These are phyloP conservation scores for Boletus huronensis DNA, from an alignment of 768 basidiomycete genomes.

Conservation along the genomic window DNA sequence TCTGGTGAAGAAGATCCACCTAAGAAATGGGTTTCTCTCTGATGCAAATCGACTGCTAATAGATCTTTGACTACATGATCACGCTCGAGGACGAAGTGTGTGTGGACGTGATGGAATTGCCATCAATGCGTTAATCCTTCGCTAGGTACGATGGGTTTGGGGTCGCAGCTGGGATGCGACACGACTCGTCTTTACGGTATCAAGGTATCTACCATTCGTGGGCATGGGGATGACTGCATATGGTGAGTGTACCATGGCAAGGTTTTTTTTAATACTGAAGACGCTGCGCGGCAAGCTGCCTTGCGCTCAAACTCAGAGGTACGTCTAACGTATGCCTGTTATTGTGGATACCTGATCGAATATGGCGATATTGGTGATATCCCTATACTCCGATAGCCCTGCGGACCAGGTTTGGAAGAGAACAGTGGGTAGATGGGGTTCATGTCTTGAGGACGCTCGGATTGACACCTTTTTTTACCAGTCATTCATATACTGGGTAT, in stretches of 20 bases:
- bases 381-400: background rate
- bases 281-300: background rate
- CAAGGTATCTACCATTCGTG: conserved; percentile 21
- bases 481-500: conserved; percentile 11
- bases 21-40: background rate
- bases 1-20: conserved; percentile 3
- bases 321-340: background rate
- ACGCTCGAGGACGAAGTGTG: conserved; percentile 10
- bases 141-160: conserved; percentile 21
- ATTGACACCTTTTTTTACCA: background rate
- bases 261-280: background rate
- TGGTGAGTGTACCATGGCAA: conserved; percentile 1
- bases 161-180: conserved; percentile 13
- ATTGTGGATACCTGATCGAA: background rate
- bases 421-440: conserved; percentile 6
- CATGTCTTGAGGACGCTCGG: background rate
- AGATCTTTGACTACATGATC: conserved; percentile 12
- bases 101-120: background rate
- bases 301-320: conserved; percentile 7
- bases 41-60: background rate
- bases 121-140: background rate
- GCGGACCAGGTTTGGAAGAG: background rate
- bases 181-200: conserved; percentile 13
- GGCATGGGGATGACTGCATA: conserved; percentile 11
- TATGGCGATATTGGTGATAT: background rate